These are phyloP conservation scores for Nissolia schottii DNA, from an alignment of 306 rosid genomes.

Conservation along the genomic window DNA sequence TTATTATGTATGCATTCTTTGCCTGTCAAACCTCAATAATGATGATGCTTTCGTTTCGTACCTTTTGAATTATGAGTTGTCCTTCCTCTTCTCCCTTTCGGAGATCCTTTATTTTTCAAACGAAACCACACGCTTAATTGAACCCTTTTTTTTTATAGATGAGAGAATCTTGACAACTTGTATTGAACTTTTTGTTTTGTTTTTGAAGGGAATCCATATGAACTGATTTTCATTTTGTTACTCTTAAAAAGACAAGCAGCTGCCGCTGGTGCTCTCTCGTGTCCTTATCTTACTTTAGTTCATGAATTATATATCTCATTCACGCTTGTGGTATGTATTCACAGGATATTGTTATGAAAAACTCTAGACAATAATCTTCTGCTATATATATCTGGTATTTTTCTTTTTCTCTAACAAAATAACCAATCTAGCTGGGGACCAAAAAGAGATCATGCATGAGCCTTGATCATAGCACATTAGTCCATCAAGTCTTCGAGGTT, in stretches of 20 bases:
- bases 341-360: no score
- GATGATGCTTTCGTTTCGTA: conserved; percentile 9
- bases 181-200: conserved; percentile 16
- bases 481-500: conserved; percentile 9
- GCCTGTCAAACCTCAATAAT: conserved; percentile 47
- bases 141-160: conserved; percentile 20
- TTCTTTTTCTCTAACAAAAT: background rate
- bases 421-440: conserved; percentile 23
- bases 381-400: background rate
- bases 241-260: conserved; percentile 18
- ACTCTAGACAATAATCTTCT: no score
- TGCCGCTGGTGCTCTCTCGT: conserved; percentile 10
- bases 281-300: conserved; percentile 26
- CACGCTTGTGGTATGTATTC: conserved; percentile 11
- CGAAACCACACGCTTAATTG: conserved; percentile 30
- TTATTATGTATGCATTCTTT: conserved; percentile 29
- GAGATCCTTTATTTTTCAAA: background rate
- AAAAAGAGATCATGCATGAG: conserved; percentile 24
- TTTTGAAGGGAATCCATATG: conserved; percentile 16
- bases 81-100: background rate
- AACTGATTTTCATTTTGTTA: conserved; percentile 7
- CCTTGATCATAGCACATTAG: conserved; percentile 21
- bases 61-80: conserved; percentile 36
- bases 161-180: conserved; percentile 13
- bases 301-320: conserved; percentile 12